Conservation (phyloP, 306 rosid genomes). For the Acmispon strigosus region DNA sequence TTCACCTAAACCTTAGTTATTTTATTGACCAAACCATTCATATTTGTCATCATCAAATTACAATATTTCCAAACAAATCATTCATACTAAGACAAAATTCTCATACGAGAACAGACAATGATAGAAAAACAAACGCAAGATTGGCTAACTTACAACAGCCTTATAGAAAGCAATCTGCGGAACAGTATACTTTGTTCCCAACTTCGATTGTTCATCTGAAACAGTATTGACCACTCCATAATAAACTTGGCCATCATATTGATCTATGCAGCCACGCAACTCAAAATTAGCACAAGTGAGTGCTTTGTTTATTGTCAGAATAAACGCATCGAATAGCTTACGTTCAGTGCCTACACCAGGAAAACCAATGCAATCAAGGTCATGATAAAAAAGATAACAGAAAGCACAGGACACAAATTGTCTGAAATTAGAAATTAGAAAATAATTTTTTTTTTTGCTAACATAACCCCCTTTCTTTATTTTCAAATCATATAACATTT, state of each 20-base stretch:
- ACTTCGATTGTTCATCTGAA: constrained; percentile 78
- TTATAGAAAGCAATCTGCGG: constrained; percentile 89
- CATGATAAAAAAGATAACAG: neutral
- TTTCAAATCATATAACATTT: neutral
- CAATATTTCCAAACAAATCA: neutral
- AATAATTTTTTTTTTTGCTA: neutral
- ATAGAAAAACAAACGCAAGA: constrained; percentile 7
- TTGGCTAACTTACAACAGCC: constrained; percentile 64
- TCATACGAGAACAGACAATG: neutral
- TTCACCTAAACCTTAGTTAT: neutral
- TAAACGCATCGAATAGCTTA: constrained; percentile 46
- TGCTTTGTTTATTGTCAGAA: constrained; percentile 76
- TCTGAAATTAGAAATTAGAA: neutral
- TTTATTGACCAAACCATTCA: neutral
- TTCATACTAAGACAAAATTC: neutral
- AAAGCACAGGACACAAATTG: neutral
- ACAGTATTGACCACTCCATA: constrained; percentile 84
- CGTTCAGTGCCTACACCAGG: constrained; percentile 46
- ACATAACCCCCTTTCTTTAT: neutral
- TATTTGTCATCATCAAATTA: neutral
- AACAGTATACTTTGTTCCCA: constrained; percentile 76
- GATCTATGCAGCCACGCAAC: constrained; percentile 70
- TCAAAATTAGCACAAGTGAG: constrained; percentile 77
- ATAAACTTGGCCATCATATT: constrained; percentile 74
- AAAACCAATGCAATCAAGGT: constrained; percentile 3